Evolutionary conservation across 306 rosid species (phyloP), one percentile per base, ranked within the genome.

Genomic region (Fragaria ananassa): DNA sequence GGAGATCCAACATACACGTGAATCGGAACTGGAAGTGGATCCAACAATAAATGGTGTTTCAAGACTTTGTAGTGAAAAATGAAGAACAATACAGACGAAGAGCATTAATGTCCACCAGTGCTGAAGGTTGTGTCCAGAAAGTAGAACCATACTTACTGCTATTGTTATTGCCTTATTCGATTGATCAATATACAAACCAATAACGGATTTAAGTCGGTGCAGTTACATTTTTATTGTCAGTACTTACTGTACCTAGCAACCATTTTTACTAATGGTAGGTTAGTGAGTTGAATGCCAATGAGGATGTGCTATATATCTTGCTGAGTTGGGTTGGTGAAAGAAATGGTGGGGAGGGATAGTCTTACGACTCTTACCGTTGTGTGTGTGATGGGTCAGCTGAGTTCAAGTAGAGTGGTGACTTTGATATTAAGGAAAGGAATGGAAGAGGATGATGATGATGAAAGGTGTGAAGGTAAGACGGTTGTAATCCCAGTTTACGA

Each of bases 1-100:
- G 70, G 70, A 19, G 46, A 19, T 37, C 70, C 27, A 65, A 34
- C 70, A 65, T 23, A 65, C 70, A 65, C 27, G 70, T 65, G 70
- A 35, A 65, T 19, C 23, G 0, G 68, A 8, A 63, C 31, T 63
- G 10, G 45, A 41, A 63, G 46, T 65, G 23, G 70, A 65, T 65
- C 45, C 70, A 7, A 37, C 47, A 65, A 65, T 37, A 65, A 65
- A 65, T 65, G 45, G 47, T 18, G 69, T 64, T 1, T 35, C 12
- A 64, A 62, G 42, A 7, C 44, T 64, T 35, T 1, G 1, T 14
- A 27, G 18, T 58, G 35, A 25, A 25, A 57, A 58, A 58, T 58
- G 65, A 57, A 23, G 12, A 57, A 8, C 34, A 31, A 29, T 27
- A 27, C 17, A 61, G 39, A 60, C 14, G 17, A 18, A 12, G 6